These are phyloP conservation scores for Diutina catenulata DNA, from an alignment of 1,139 yeast species.

Conservation along the genomic window DNA sequence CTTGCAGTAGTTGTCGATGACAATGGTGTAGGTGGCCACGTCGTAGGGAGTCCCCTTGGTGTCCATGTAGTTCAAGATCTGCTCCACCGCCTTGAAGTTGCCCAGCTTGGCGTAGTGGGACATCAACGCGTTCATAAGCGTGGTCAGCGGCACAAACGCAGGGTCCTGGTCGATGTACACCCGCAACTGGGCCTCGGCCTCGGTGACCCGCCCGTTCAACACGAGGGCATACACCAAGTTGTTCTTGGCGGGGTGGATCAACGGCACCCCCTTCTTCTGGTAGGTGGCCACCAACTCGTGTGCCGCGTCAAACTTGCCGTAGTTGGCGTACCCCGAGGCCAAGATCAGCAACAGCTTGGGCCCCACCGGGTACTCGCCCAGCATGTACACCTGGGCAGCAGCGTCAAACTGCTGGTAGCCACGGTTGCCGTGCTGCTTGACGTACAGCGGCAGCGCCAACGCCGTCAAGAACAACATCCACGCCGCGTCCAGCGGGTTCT, in stretches of 20 bases:
- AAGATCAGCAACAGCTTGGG: slow-evolving; percentile 21
- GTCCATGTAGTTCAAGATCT: slow-evolving; percentile 27
- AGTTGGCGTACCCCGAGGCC: slow-evolving; percentile 26
- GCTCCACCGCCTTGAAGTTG: slow-evolving; percentile 28
- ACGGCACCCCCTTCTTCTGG: slow-evolving; percentile 12
- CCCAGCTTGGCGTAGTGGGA: slow-evolving; percentile 18
- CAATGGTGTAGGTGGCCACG: slow-evolving; percentile 53
- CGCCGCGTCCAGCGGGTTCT: slow-evolving; percentile 17
- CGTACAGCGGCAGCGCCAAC: slow-evolving; percentile 22
- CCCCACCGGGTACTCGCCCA: slow-evolving; percentile 11
- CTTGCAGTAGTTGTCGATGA: slow-evolving; percentile 47
- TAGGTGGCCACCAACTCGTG: slow-evolving; percentile 16
- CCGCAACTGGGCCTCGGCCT: slow-evolving; percentile 24
- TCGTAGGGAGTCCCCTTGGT: slow-evolving; percentile 40
- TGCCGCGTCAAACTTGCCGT: slow-evolving; percentile 22
- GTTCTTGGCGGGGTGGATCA: slow-evolving; percentile 21
- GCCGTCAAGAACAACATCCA: slow-evolving; percentile 30
- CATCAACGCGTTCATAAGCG: slow-evolving; percentile 27
- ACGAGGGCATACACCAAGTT: slow-evolving; percentile 26
- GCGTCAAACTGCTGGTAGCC: slow-evolving; percentile 17
- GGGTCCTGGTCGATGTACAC: slow-evolving; percentile 17
- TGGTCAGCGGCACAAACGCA: slow-evolving; percentile 21
- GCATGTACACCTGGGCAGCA: slow-evolving; percentile 17
- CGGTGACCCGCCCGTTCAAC: slow-evolving; percentile 17
- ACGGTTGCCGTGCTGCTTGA: slow-evolving; percentile 13